A percentile compares a stretch with the other conserved stretches of the same genome.
Conservation (phyloP, 257 asterid genomes). For the Forsythia viridissima region DNA sequence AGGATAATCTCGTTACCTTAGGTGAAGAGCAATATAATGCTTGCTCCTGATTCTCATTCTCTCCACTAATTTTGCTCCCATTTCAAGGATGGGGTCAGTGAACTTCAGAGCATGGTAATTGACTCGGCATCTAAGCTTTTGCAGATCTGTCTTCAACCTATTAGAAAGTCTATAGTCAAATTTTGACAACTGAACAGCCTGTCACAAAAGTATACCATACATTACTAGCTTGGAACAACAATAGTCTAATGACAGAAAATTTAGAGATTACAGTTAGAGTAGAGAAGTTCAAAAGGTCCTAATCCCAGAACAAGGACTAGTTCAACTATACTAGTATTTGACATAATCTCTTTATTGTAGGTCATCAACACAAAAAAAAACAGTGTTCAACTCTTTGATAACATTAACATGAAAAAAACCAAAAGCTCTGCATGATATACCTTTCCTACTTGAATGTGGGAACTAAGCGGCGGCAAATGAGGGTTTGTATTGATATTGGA, state of each 20-base stretch:
- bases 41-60: slow-evolving; percentile 82
- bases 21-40: slow-evolving; percentile 90
- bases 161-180: slow-evolving; percentile 96
- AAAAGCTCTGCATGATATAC: neutral
- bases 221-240: slow-evolving; percentile 19
- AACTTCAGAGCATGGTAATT: slow-evolving; percentile 94
- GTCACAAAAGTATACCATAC: slow-evolving; percentile 33
- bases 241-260: slow-evolving; percentile 5
- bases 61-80: slow-evolving; percentile 79
- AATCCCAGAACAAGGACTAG: slow-evolving; percentile 5
- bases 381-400: neutral
- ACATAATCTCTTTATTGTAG: neutral
- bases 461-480: slow-evolving; percentile 14
- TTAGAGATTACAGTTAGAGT: slow-evolving; percentile 4
- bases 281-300: slow-evolving; percentile 13
- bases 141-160: slow-evolving; percentile 72
- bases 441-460: neutral
- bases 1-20: slow-evolving; percentile 50
- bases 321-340: slow-evolving; percentile 21
- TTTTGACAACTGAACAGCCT: slow-evolving; percentile 92
- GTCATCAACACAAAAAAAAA: neutral
- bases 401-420: neutral
- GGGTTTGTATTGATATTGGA: neutral
- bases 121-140: slow-evolving; percentile 95
- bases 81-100: slow-evolving; percentile 71